These are phyloP conservation scores for Hirsutella thompsonii DNA, from an alignment of 2,329 filamentous ascomycete species.

Conservation along the genomic window DNA sequence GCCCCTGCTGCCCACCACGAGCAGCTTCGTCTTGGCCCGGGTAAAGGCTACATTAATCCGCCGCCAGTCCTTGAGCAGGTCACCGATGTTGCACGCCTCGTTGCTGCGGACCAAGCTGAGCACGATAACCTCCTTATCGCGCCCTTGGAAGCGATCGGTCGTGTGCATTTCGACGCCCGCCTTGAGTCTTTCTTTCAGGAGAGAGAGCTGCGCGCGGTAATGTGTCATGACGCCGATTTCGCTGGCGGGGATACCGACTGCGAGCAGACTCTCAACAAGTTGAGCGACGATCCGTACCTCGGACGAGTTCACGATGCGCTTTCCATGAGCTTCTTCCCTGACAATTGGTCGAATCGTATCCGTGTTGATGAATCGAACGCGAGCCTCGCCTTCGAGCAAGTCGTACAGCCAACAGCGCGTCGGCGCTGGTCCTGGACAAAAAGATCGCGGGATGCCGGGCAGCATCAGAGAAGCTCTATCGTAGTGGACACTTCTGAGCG, in stretches of 20 bases:
- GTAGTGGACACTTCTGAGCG: conserved; percentile 47
- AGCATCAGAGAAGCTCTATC: conserved; percentile 31
- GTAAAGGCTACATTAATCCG: conserved; percentile 95
- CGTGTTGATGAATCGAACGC: conserved; percentile 82
- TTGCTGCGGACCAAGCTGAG: conserved; percentile 84
- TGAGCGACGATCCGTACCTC: conserved; percentile 70
- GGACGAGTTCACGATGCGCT: conserved; percentile 76
- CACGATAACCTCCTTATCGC: conserved; percentile 88
- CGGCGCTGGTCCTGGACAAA: conserved; percentile 41
- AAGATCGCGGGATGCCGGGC: conserved; percentile 27
- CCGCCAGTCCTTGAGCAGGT: conserved; percentile 81
- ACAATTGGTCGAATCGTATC: conserved; percentile 54
- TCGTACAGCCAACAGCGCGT: conserved; percentile 63
- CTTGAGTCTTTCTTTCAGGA: conserved; percentile 63
- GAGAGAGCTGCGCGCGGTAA: conserved; percentile 81
- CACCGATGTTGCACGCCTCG: conserved; percentile 69
- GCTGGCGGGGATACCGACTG: conserved; percentile 56
- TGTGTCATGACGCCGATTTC: conserved; percentile 95
- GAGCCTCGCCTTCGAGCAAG: conserved; percentile 54
- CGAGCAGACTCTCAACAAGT: conserved; percentile 67
- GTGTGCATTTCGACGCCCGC: conserved; percentile 84
- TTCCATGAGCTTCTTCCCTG: conserved; percentile 64
- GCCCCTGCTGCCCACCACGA: conserved; percentile 70
- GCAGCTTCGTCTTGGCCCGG: conserved; percentile 77
- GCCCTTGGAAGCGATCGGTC: conserved; percentile 89